Evolutionary conservation across 352 stramenopile genomes (phyloP).

Genomic region (Pelagophyceae sp.): DNA sequence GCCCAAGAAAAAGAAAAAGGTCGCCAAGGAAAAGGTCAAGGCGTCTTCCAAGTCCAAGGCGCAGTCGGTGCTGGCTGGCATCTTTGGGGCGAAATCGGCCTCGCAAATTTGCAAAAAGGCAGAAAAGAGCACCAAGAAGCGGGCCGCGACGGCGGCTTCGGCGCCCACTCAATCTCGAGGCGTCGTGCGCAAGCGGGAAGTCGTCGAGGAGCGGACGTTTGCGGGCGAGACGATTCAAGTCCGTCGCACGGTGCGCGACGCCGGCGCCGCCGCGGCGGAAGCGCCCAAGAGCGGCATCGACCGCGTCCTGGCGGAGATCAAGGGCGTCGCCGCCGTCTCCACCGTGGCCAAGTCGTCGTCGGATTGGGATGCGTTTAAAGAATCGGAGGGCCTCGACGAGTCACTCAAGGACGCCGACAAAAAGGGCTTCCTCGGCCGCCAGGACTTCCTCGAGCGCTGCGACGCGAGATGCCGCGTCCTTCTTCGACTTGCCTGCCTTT

Average conservation of each 20-base stretch:
- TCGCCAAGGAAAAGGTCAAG: background rate
- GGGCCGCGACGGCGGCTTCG: background rate
- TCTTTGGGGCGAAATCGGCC: background rate
- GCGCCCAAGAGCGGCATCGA: constrained; percentile 47
- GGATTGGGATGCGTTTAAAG: constrained; percentile 91
- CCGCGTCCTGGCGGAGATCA: constrained; percentile 65
- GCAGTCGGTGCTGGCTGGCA: background rate
- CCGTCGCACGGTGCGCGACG: background rate
- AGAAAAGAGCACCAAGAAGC: background rate
- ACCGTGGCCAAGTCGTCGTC: constrained; percentile 86
- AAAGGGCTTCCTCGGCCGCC: constrained; percentile 85
- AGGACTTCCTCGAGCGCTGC: constrained; percentile 80
- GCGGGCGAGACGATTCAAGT: constrained; percentile 5
- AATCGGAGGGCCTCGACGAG: constrained; percentile 74
- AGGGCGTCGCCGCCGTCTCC: constrained; percentile 75
- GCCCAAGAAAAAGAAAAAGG: constrained; percentile 17
- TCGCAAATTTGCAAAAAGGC: background rate
- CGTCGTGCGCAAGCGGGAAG: background rate
- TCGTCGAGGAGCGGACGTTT: constrained; percentile 1
- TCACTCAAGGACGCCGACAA: constrained; percentile 82
- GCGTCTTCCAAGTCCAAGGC: background rate
- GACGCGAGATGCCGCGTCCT: too few species aligned
- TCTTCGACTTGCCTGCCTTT: too few species aligned
- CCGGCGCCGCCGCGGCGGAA: background rate
- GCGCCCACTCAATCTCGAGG: background rate